Evolutionary conservation across 352 stramenopile species (phyloP).

Genomic region (Pythium plurisporium): DNA sequence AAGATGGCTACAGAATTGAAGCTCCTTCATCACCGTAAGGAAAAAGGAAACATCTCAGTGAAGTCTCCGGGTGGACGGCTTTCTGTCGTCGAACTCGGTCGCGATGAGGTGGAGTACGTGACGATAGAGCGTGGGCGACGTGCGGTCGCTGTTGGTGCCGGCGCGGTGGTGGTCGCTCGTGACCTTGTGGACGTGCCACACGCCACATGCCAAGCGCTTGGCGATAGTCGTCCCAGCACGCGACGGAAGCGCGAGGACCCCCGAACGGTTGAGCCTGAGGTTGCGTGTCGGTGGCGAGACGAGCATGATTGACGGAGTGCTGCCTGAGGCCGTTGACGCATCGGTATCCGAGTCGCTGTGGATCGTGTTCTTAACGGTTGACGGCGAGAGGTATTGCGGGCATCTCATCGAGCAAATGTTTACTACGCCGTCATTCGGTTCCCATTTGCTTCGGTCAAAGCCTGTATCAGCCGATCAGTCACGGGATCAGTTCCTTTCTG

Average conservation of each 20-base stretch:
- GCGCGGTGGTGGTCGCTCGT: slow-evolving; percentile 69
- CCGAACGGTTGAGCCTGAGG: too few species aligned
- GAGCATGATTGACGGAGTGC: too few species aligned
- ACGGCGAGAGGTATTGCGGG: slow-evolving; percentile 27
- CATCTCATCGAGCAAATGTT: slow-evolving; percentile 82
- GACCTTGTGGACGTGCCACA: slow-evolving; percentile 78
- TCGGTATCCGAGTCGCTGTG: slow-evolving; percentile 36
- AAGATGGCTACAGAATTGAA: too few species aligned
- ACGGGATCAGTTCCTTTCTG: slow-evolving; percentile 9
- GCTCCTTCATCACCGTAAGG: too few species aligned
- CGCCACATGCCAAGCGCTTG: slow-evolving; percentile 40
- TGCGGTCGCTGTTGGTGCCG: slow-evolving; percentile 63
- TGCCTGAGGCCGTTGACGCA: too few species aligned
- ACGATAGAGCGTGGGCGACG: slow-evolving; percentile 49
- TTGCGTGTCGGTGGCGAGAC: too few species aligned
- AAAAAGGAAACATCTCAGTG: too few species aligned
- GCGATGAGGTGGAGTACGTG: slow-evolving; percentile 42
- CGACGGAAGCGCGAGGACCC: too few species aligned
- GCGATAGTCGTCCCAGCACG: background rate
- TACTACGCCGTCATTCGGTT: slow-evolving; percentile 69
- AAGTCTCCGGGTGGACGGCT: too few species aligned
- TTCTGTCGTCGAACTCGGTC: slow-evolving; percentile 8
- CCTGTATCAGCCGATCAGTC: slow-evolving; percentile 56
- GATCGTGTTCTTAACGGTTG: too few species aligned
- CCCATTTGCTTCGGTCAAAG: slow-evolving; percentile 56